Percentiles rank a stretch among this genome's conserved stretches.
Conservation (phyloP, 441 rosid species). For the Adansonia rubrostipa region DNA sequence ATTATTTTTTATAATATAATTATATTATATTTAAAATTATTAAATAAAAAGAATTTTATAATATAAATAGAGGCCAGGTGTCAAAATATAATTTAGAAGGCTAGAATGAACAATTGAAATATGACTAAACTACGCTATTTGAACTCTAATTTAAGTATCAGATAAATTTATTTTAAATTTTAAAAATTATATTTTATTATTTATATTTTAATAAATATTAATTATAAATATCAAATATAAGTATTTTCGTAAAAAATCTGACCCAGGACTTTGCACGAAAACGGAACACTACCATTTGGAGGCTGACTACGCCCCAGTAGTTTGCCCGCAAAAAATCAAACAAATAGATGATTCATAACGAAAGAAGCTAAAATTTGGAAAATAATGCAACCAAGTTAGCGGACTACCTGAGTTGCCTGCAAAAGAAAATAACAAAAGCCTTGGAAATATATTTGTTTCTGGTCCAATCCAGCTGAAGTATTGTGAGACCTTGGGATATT, state of each 20-base stretch:
- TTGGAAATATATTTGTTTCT: slow-evolving; percentile 43
- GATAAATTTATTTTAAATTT: too few species aligned
- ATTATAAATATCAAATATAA: too few species aligned
- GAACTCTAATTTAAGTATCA: too few species aligned
- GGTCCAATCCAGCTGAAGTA: slow-evolving; percentile 40
- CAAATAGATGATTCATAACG: background rate
- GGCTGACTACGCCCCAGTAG: slow-evolving; percentile 46
- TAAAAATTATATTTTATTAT: too few species aligned
- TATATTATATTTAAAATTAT: too few species aligned
- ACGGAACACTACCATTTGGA: slow-evolving; percentile 54
- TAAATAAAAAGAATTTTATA: background rate
- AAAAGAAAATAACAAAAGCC: slow-evolving; percentile 51
- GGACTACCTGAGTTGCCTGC: slow-evolving; percentile 52
- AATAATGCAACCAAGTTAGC: slow-evolving; percentile 7
- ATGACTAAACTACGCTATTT: too few species aligned
- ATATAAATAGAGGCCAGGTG: slow-evolving; percentile 27
- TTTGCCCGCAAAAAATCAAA: slow-evolving; percentile 41
- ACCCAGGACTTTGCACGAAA: slow-evolving; percentile 41
- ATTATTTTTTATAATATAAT: too few species aligned
- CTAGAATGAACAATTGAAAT: slow-evolving; percentile 36
- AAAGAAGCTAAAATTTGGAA: background rate
- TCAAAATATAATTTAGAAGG: slow-evolving; percentile 22
- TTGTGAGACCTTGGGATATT: slow-evolving; percentile 39
- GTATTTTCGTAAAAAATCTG: too few species aligned
- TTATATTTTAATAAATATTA: too few species aligned